These are phyloP conservation scores for Gracilariopsis chorda DNA, from an alignment of 23 red algal species.

Conservation along the genomic window DNA sequence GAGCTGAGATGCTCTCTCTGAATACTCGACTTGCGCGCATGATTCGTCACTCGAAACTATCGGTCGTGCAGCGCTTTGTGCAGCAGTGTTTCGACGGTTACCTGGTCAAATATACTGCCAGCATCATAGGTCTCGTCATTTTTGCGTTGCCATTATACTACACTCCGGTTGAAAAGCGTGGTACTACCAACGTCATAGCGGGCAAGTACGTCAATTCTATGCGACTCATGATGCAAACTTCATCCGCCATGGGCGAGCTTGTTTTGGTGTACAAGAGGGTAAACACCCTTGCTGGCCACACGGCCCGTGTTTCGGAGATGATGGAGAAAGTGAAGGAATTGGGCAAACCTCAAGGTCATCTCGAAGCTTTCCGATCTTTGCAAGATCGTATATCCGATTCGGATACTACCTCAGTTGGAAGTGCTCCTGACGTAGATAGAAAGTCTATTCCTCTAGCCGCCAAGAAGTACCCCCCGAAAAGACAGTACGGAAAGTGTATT, in stretches of 20 bases:
- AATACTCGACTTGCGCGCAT: conserved; percentile 57
- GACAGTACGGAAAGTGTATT: conserved; percentile 39
- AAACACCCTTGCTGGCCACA: conserved; percentile 68
- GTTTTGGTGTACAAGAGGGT: conserved; percentile 83
- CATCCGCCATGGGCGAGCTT: conserved; percentile 66
- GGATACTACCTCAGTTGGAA: background rate
- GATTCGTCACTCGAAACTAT: conserved; percentile 52
- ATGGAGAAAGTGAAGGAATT: conserved; percentile 74
- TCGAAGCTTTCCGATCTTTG: conserved; percentile 53
- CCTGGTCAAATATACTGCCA: conserved; percentile 77
- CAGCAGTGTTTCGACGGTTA: conserved; percentile 78
- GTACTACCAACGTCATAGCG: conserved; percentile 30
- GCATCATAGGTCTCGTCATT: conserved; percentile 71
- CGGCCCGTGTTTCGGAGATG: conserved; percentile 66
- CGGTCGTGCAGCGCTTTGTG: conserved; percentile 67
- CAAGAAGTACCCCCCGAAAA: conserved; percentile 9
- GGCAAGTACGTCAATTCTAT: conserved; percentile 65
- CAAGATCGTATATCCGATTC: conserved; percentile 28
- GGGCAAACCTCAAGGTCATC: conserved; percentile 56
- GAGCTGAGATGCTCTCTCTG: conserved; percentile 59
- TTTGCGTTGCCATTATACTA: conserved; percentile 78
- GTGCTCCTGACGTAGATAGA: background rate
- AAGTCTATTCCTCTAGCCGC: background rate
- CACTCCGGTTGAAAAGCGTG: background rate
- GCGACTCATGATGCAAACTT: conserved; percentile 84